Conservation (phyloP, 2,329 filamentous ascomycete species). For the Lachnellula subtilissima region DNA sequence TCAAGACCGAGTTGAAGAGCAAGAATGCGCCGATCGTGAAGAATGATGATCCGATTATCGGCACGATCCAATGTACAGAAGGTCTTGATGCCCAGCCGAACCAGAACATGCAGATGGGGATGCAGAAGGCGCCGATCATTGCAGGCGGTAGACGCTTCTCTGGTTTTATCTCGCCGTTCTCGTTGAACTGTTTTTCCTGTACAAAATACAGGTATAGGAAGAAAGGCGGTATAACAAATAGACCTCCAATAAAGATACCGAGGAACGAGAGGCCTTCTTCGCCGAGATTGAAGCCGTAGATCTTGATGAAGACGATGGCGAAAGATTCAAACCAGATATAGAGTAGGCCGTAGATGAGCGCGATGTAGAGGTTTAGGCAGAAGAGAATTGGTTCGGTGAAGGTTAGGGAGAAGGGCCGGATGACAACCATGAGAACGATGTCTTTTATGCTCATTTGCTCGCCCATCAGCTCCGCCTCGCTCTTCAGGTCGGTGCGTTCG, state of each 20-base stretch:
- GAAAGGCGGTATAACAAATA: conserved; percentile 45
- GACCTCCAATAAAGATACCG: conserved; percentile 46
- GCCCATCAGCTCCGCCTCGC: conserved; percentile 59
- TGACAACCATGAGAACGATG: conserved; percentile 49
- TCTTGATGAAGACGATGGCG: conserved; percentile 50
- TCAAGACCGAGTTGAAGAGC: conserved; percentile 44
- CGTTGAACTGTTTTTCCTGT: conserved; percentile 42
- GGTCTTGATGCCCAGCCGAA: conserved; percentile 50
- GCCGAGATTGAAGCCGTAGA: conserved; percentile 56
- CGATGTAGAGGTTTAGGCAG: conserved; percentile 57
- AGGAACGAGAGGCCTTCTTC: conserved; percentile 56
- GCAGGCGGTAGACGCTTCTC: conserved; percentile 52
- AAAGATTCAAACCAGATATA: conserved; percentile 63
- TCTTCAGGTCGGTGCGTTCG: conserved; percentile 48
- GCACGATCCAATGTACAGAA: conserved; percentile 51
- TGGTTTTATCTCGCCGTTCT: conserved; percentile 44
- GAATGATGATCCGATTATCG: conserved; percentile 44
- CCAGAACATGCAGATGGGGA: conserved; percentile 53
- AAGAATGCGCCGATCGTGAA: conserved; percentile 40
- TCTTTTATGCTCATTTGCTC: conserved; percentile 43
- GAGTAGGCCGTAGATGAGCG: conserved; percentile 57
- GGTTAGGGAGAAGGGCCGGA: conserved; percentile 54
- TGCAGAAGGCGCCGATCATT: conserved; percentile 46
- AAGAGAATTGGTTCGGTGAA: conserved; percentile 57
- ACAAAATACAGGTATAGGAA: conserved; percentile 47